These are phyloP conservation scores for Hippophae rhamnoides DNA, from an alignment of 306 rosid genomes.

Conservation along the genomic window DNA sequence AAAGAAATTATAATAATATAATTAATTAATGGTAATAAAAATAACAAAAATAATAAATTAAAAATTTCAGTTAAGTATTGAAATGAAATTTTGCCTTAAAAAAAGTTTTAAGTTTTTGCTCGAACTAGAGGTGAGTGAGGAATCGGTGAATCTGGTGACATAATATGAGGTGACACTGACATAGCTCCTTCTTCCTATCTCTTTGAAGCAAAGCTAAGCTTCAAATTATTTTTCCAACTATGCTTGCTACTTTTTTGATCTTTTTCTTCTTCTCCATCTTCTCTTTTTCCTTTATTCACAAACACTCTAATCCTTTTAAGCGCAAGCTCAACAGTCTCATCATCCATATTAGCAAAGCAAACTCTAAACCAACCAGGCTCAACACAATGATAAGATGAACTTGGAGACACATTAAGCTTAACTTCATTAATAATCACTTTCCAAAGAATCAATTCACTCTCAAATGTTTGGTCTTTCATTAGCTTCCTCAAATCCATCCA, in stretches of 20 bases:
- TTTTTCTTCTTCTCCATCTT: not conserved
- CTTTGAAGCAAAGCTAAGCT: constrained; percentile 43
- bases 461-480: constrained; percentile 43
- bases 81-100: no score
- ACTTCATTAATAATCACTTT: constrained; percentile 50
- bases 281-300: constrained; percentile 26
- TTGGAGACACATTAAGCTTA: constrained; percentile 88
- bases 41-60: no score
- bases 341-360: constrained; percentile 28
- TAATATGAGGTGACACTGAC: constrained; percentile 34
- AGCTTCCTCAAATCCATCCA: constrained; percentile 76
- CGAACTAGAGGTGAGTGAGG: constrained; percentile 69
- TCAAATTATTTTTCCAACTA: constrained; percentile 34
- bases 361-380: constrained; percentile 88
- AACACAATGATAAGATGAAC: constrained; percentile 58
- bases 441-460: constrained; percentile 66
- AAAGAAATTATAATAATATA: no score
- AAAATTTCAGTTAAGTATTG: no score
- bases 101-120: constrained; percentile 18
- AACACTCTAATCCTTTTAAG: constrained; percentile 46
- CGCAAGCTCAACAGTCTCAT: constrained; percentile 53
- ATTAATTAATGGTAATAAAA: no score
- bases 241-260: not conserved
- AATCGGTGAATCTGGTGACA: constrained; percentile 67
- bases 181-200: constrained; percentile 40